phyloP scores from a whole-genome alignment of 108 stramenopile genomes.

The Nannochloropsis oceanica region DNA sequence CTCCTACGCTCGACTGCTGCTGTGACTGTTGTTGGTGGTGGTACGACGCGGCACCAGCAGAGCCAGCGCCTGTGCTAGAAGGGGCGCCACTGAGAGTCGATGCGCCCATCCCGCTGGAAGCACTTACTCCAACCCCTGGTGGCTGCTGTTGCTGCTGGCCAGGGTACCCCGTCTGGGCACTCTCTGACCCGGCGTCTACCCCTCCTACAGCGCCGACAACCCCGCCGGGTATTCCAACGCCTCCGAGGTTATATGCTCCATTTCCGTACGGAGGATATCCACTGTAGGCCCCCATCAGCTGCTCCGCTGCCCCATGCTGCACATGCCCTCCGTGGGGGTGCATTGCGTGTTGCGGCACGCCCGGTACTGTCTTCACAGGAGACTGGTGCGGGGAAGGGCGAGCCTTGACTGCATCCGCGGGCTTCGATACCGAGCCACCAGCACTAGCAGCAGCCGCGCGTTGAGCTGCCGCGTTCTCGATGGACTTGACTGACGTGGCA shows the following conservation, averaged over 20 bases:
- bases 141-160: neutral
- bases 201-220: neutral
- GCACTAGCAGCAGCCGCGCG: neutral
- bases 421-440: neutral
- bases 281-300: neutral
- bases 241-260: neutral
- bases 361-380: neutral
- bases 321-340: neutral
- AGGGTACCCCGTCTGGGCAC: neutral
- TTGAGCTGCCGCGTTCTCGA: neutral
- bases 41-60: neutral
- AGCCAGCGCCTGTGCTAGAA: neutral
- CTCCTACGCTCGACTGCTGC: neutral
- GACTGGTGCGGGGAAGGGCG: neutral
- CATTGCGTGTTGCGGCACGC: neutral
- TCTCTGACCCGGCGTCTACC: neutral
- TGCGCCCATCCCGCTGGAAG: neutral
- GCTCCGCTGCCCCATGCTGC: neutral
- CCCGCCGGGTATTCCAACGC: neutral
- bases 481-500: neutral
- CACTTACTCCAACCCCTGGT: neutral
- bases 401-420: neutral
- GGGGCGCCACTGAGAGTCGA: neutral
- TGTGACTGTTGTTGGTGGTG: neutral
- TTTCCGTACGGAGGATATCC: neutral